Evolutionary conservation across 1,284 basidiomycete species (phyloP), one percentile per base, ranked within the genome.

Genomic region (Heterobasidion irregulare): DNA sequence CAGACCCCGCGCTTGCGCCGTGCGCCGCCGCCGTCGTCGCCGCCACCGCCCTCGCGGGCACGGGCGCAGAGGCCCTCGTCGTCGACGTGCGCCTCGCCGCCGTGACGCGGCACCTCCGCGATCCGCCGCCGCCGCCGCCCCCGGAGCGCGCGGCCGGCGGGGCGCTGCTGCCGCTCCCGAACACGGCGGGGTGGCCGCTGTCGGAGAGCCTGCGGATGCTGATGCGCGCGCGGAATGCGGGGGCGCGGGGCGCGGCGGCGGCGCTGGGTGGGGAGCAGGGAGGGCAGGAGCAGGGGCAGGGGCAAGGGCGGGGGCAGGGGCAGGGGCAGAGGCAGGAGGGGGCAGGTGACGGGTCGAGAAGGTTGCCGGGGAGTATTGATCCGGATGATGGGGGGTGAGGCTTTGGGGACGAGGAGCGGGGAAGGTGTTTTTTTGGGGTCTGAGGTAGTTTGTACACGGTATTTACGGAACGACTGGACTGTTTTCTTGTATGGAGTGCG

Each of bases 81-180:
- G 64, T 89, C 58, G 82, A 89, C 67, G 71, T 89, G 54, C 80
- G 73, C 26, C 61, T 85, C 38, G 63, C 70, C 13, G 67, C 76
- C 44, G 66, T 89, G 59, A 58, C 84, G 51, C 68, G 71, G 53
- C 82, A 79, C 44, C 66, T 89, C 50, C 74, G 79, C 57, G 70
- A 75, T 55, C 79, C 86, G 18, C 69, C 74, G 8, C 73, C 77
- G 2, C 65, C 72, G 2, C 65, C 70, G 32, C 68, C 72, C 18
- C 26, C 26, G 26, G 63, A 66, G n/a, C 54, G 50, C 26, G 53
- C 56, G 15, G 62, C 63, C 50, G 56, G 65, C 19, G 69, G 76
- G 35, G 65, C 73, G 15, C 63, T 76, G 7, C 72, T 86, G 46
- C 82, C 84, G 7, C 69, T 85, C 32, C 83, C 84, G 0, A 84